These are phyloP conservation scores for Fusarium sublunatum DNA, from an alignment of 2,329 filamentous ascomycete species.

Conservation along the genomic window DNA sequence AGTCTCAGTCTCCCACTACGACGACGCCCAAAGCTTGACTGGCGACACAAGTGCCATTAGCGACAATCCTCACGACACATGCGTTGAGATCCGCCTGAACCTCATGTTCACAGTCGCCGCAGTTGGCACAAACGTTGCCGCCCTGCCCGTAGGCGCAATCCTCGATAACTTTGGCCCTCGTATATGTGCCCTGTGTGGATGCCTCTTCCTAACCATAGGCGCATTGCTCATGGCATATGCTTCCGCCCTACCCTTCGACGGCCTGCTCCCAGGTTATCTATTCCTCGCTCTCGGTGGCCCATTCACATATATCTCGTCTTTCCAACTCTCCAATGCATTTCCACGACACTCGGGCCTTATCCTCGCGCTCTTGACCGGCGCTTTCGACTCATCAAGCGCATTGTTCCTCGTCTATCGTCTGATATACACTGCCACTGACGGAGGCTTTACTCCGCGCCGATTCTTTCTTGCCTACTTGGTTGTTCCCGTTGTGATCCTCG, in stretches of 20 bases:
- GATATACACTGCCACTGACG: slow-evolving; percentile 69
- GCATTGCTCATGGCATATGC: slow-evolving; percentile 74
- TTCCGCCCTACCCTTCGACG: slow-evolving; percentile 75
- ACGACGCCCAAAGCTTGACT: slow-evolving; percentile 3
- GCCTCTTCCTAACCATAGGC: slow-evolving; percentile 75
- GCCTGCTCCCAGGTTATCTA: slow-evolving; percentile 77
- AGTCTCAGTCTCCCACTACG: slow-evolving; percentile 27
- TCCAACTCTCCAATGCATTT: slow-evolving; percentile 87
- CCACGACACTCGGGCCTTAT: slow-evolving; percentile 82
- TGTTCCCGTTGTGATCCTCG: slow-evolving; percentile 74
- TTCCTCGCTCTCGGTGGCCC: slow-evolving; percentile 82
- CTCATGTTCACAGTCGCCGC: slow-evolving; percentile 94
- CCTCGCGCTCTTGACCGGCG: slow-evolving; percentile 80
- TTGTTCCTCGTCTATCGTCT: slow-evolving; percentile 81
- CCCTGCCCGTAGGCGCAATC: slow-evolving; percentile 85
- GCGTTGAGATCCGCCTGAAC: slow-evolving; percentile 73
- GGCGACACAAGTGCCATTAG: slow-evolving; percentile 23
- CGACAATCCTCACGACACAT: slow-evolving; percentile 49
- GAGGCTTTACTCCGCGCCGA: slow-evolving; percentile 68
- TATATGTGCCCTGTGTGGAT: slow-evolving; percentile 76
- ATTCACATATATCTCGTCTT: slow-evolving; percentile 84
- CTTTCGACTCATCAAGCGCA: slow-evolving; percentile 85
- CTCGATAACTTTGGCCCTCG: slow-evolving; percentile 85
- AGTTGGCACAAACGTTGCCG: slow-evolving; percentile 87
- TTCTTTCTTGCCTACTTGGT: slow-evolving; percentile 80